phyloP scores from a whole-genome alignment of 352 stramenopile genomes.

The Phytopythium boreale region DNA sequence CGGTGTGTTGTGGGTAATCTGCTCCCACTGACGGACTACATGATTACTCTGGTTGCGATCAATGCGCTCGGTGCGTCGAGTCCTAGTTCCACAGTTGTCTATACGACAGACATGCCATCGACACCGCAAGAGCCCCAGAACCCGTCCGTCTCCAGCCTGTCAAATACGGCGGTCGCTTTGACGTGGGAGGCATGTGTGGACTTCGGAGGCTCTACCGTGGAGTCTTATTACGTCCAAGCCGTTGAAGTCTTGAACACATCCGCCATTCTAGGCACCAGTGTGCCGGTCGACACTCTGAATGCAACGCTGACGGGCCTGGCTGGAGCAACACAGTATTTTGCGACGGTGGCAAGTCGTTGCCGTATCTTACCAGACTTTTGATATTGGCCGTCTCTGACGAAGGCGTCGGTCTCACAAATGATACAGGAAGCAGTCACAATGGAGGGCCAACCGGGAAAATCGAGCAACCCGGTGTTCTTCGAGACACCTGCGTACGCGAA shows the following conservation, averaged over 20 bases:
- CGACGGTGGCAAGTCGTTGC: constrained; percentile 34
- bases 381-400: background rate
- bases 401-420: background rate
- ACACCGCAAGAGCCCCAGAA: constrained; percentile 28
- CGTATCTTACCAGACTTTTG: background rate
- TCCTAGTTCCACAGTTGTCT: constrained; percentile 13
- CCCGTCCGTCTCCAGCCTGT: constrained; percentile 13
- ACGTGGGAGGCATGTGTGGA: constrained; percentile 37
- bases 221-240: constrained; percentile 33
- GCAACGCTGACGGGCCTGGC: constrained; percentile 21
- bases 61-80: constrained; percentile 37
- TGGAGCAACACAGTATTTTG: constrained; percentile 31
- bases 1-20: constrained; percentile 34
- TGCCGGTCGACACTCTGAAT: constrained; percentile 18
- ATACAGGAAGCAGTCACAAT: constrained; percentile 26
- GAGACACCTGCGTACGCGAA: constrained; percentile 23
- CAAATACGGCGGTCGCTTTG: constrained; percentile 21
- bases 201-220: constrained; percentile 40
- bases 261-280: constrained; percentile 2
- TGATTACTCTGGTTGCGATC: constrained; percentile 24
- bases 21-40: constrained; percentile 45
- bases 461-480: constrained; percentile 40
- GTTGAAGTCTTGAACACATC: constrained; percentile 7
- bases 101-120: constrained; percentile 26
- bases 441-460: constrained; percentile 22